phyloP scores from a whole-genome alignment of 148 eudicot genomes.

The Persicaria tinctoria region DNA sequence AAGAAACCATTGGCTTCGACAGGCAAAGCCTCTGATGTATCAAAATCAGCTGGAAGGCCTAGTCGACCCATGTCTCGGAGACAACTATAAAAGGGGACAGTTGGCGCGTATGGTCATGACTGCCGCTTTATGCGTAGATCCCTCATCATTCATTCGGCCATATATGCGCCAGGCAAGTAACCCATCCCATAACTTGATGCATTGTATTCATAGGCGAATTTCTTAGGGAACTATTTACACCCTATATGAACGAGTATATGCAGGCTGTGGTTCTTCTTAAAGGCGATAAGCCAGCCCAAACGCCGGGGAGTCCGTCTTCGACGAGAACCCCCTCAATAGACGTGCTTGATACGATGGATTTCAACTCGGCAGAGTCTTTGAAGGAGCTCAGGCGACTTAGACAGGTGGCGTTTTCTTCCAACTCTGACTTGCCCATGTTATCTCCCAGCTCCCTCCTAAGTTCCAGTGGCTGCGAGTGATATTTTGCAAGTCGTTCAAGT shows the following conservation, averaged over 20 bases:
- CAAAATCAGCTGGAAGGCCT: slow-evolving; percentile 40
- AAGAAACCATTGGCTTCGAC: background rate
- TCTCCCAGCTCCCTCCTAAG: background rate
- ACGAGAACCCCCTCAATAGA: slow-evolving; percentile 70
- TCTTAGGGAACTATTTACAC: background rate
- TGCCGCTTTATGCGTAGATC: slow-evolving; percentile 62
- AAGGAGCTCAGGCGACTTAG: slow-evolving; percentile 34
- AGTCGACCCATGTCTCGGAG: slow-evolving; percentile 56
- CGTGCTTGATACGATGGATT: slow-evolving; percentile 54
- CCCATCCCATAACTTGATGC: background rate
- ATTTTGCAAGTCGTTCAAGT: background rate
- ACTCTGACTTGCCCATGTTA: background rate
- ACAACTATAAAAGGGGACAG: slow-evolving; percentile 42
- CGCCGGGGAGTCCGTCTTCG: slow-evolving; percentile 20
- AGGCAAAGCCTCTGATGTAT: slow-evolving; percentile 79
- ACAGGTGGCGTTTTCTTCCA: slow-evolving; percentile 34
- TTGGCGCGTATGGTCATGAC: slow-evolving; percentile 56
- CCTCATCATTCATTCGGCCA: slow-evolving; percentile 55
- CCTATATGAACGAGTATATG: background rate
- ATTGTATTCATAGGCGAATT: background rate
- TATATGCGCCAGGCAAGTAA: slow-evolving; percentile 74
- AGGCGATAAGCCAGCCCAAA: slow-evolving; percentile 30
- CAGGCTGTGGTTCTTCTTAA: slow-evolving; percentile 51
- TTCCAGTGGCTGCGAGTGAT: background rate
- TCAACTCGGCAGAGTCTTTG: slow-evolving; percentile 60